A percentile compares a stretch with the other conserved stretches of the same genome.
Conservation (phyloP, 2,329 filamentous ascomycete species). For the Exophiala oligosperma region DNA sequence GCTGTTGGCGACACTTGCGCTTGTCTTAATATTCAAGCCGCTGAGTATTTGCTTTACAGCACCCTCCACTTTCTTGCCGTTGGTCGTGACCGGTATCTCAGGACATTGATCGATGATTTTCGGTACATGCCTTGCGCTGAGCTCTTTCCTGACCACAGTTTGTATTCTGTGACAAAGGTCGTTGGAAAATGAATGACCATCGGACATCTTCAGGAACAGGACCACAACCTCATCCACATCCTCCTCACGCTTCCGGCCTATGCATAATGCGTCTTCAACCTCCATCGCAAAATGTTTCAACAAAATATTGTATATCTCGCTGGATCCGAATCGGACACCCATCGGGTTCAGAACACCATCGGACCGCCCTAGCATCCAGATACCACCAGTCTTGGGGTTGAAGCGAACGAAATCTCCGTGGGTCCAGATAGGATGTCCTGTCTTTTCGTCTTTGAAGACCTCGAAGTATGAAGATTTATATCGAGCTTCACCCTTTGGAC, state of each 20-base stretch:
- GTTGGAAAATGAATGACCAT: constrained; percentile 57
- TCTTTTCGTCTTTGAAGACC: constrained; percentile 56
- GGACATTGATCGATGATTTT: constrained; percentile 77
- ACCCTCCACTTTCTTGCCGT: constrained; percentile 98
- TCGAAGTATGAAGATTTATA: constrained; percentile 88
- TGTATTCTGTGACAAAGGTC: constrained; percentile 66
- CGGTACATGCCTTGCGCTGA: constrained; percentile 88
- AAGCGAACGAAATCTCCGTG: constrained; percentile 87
- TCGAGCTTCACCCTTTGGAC: constrained; percentile 67
- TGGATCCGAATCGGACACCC: constrained; percentile 87
- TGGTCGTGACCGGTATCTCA: constrained; percentile 87
- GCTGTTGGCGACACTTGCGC: constrained; percentile 89
- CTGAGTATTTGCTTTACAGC: constrained; percentile 95
- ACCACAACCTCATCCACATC: constrained; percentile 86
- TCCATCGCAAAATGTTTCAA: constrained; percentile 76
- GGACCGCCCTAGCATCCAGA: constrained; percentile 88
- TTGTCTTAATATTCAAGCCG: constrained; percentile 81
- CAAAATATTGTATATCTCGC: constrained; percentile 96
- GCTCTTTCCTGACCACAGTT: constrained; percentile 67
- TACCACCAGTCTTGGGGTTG: constrained; percentile 69
- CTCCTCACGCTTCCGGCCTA: constrained; percentile 70
- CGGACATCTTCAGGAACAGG: constrained; percentile 77
- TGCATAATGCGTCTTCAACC: constrained; percentile 82
- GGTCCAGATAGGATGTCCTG: constrained; percentile 68
- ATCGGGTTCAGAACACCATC: constrained; percentile 92